Evolutionary conservation across 179 eudicot species (phyloP).

Genomic region (Silene noctiflora): DNA sequence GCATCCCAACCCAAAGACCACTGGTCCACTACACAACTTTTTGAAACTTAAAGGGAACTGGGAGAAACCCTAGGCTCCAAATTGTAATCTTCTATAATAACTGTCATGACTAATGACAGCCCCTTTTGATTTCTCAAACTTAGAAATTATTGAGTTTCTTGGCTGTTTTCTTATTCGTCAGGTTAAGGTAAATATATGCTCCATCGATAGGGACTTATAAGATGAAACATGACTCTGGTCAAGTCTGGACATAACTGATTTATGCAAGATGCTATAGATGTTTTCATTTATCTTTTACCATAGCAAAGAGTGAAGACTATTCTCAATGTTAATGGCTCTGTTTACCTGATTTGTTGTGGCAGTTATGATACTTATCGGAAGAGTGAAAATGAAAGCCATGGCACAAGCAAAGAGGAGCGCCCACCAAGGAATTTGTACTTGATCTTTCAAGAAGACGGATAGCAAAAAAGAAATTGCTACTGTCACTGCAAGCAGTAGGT

Average conservation of each 20-base stretch:
- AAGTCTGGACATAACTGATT: neutral
- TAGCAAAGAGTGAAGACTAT: neutral
- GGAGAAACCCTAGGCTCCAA: no score
- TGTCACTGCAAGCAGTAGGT: constrained; percentile 51
- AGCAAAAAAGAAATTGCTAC: constrained; percentile 47
- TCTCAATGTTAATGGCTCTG: neutral
- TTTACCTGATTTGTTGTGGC: constrained; percentile 93
- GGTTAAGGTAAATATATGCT: no score
- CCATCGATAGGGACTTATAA: no score
- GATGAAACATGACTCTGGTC: neutral
- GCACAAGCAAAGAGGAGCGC: constrained; percentile 68
- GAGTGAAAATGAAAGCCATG: constrained; percentile 77
- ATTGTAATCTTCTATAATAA: no score
- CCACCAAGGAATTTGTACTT: constrained; percentile 92
- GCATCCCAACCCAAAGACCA: no score
- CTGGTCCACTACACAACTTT: no score
- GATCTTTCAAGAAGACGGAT: constrained; percentile 51
- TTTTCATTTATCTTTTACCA: neutral
- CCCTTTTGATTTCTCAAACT: no score
- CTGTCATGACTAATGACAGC: no score
- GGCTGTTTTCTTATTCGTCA: no score
- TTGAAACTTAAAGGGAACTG: no score
- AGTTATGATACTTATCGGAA: constrained; percentile 89
- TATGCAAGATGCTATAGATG: neutral
- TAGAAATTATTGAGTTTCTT: no score